These are phyloP conservation scores for Mollisia scopiformis DNA, from an alignment of 2,329 filamentous ascomycete species.

Conservation along the genomic window DNA sequence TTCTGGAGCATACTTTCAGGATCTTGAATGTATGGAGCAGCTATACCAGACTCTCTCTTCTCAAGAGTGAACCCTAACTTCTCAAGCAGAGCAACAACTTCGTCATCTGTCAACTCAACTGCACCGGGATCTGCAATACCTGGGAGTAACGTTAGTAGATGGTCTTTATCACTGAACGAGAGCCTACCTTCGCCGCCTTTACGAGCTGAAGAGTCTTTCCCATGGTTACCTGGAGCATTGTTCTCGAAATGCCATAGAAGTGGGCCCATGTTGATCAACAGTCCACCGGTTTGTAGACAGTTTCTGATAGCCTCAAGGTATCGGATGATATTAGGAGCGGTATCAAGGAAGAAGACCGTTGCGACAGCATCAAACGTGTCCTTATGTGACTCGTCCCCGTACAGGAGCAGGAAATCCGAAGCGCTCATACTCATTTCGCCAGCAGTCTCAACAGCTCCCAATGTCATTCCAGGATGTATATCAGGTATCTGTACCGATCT, in stretches of 20 bases:
- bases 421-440: conserved; percentile 91
- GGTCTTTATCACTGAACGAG: not conserved
- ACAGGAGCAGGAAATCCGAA: conserved; percentile 90
- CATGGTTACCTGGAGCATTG: conserved; percentile 61
- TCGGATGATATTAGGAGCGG: conserved; percentile 86
- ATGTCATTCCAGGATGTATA: conserved; percentile 66
- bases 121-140: conserved; percentile 89
- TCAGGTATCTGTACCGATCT: conserved; percentile 77
- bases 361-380: conserved; percentile 79
- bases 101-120: conserved; percentile 88
- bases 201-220: conserved; percentile 54
- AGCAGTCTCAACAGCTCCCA: conserved; percentile 41
- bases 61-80: conserved; percentile 78
- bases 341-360: conserved; percentile 96
- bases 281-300: conserved; percentile 75
- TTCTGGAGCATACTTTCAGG: conserved; percentile 83
- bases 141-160: conserved; percentile 29
- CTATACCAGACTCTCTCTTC: conserved; percentile 58
- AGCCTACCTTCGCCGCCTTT: conserved; percentile 48
- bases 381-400: conserved; percentile 64
- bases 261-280: conserved; percentile 90
- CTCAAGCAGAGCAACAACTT: conserved; percentile 77
- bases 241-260: conserved; percentile 96
- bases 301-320: conserved; percentile 84
- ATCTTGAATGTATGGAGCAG: conserved; percentile 87